A percentile compares a stretch with the other conserved stretches of the same genome.
Conservation (phyloP, 1,139 yeast genomes). For the Yamadazyma atlantica region DNA sequence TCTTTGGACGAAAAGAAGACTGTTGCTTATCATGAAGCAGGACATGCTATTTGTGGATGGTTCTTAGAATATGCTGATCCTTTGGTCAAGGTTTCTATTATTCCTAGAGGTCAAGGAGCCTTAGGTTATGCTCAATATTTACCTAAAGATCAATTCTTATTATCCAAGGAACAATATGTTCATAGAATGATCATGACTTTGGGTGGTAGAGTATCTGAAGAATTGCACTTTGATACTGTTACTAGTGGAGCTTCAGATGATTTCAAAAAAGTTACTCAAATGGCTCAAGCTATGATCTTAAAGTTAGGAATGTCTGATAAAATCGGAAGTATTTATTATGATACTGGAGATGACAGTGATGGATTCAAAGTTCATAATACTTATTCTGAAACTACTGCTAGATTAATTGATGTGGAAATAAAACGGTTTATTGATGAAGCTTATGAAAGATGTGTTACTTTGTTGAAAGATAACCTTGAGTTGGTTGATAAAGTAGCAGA, state of each 20-base stretch:
- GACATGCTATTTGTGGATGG: constrained; percentile 84
- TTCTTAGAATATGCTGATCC: constrained; percentile 73
- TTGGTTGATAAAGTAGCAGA: constrained; percentile 72
- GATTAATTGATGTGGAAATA: constrained; percentile 64
- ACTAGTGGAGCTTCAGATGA: constrained; percentile 84
- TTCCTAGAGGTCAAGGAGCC: constrained; percentile 84
- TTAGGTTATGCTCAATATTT: constrained; percentile 81
- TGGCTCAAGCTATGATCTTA: constrained; percentile 78
- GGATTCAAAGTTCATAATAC: constrained; percentile 63
- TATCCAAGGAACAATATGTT: constrained; percentile 62
- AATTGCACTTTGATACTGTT: constrained; percentile 71
- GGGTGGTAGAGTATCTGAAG: constrained; percentile 82
- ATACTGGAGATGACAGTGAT: constrained; percentile 41
- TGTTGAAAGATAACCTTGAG: constrained; percentile 57
- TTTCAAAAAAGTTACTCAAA: constrained; percentile 72
- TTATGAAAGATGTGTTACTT: constrained; percentile 49
- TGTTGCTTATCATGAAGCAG: constrained; percentile 83
- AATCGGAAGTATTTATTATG: constrained; percentile 61
- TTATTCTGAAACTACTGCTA: constrained; percentile 69
- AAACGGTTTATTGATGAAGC: constrained; percentile 58
- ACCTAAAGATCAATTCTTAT: constrained; percentile 72
- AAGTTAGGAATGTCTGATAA: constrained; percentile 74
- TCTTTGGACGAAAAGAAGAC: constrained; percentile 71
- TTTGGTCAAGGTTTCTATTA: constrained; percentile 72
- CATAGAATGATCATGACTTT: constrained; percentile 81